These are phyloP conservation scores for Penicillium polonicum DNA, from an alignment of 2,329 filamentous ascomycete species.

Conservation along the genomic window DNA sequence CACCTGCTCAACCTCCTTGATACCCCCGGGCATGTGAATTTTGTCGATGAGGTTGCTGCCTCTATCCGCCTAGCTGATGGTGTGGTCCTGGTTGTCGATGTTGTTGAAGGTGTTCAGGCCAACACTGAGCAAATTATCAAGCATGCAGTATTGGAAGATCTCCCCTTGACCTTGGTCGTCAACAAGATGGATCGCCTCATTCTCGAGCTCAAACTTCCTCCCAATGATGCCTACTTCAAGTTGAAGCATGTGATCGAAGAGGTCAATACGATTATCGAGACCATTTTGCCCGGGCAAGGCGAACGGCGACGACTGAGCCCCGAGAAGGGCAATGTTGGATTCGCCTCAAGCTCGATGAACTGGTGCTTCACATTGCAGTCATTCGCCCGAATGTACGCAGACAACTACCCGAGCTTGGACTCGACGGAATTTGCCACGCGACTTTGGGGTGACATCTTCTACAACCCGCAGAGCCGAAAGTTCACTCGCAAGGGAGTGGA, in stretches of 20 bases:
- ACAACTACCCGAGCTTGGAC: slow-evolving; percentile 80
- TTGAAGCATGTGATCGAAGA: slow-evolving; percentile 98
- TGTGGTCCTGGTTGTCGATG: slow-evolving; percentile 88
- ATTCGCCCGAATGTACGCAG: slow-evolving; percentile 94
- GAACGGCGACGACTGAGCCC: slow-evolving; percentile 81
- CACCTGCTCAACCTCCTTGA: slow-evolving; percentile 94
- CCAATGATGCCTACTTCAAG: slow-evolving; percentile 97
- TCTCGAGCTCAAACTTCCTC: slow-evolving; percentile 87
- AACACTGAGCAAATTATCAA: slow-evolving; percentile 98
- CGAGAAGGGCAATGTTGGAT: slow-evolving; percentile 97
- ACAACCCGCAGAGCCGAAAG: slow-evolving; percentile 83
- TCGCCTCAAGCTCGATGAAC: slow-evolving; percentile 87
- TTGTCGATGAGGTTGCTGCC: slow-evolving; percentile 93
- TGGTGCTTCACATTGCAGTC: slow-evolving; percentile 96
- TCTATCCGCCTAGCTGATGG: slow-evolving; percentile 85
- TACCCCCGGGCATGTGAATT: slow-evolving; percentile 96
- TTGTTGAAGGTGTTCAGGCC: slow-evolving; percentile 97
- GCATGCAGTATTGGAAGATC: slow-evolving; percentile 84
- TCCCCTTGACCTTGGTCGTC: slow-evolving; percentile 84
- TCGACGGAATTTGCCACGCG: slow-evolving; percentile 77
- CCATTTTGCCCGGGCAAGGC: slow-evolving; percentile 75
- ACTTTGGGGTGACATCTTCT: slow-evolving; percentile 96
- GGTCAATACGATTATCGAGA: slow-evolving; percentile 93
- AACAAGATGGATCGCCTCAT: slow-evolving; percentile 98
- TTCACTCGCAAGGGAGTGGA: slow-evolving; percentile 88